Conservation (phyloP, 164 flowering plant genomes). For the Houttuynia cordata region DNA sequence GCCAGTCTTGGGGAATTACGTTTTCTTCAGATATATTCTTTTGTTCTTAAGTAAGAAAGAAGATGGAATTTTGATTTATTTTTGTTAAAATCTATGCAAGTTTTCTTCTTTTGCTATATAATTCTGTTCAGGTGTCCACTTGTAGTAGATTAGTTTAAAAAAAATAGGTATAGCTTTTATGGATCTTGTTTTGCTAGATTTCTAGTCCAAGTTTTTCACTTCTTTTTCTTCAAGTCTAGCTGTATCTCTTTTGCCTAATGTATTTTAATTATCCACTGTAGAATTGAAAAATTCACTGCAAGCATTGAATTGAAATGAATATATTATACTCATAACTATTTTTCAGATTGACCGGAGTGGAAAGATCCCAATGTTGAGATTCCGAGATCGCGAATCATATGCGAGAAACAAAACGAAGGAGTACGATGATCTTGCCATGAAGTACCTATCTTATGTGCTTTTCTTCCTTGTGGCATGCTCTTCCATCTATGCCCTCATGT, state of each 20-base stretch:
- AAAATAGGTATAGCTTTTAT: too few relatives aligned
- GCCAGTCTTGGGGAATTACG: neutral
- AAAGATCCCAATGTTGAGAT: slow-evolving; percentile 70
- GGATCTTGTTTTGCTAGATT: too few relatives aligned
- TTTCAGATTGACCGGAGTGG: slow-evolving; percentile 87
- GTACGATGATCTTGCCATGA: slow-evolving; percentile 97
- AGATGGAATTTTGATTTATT: too few relatives aligned
- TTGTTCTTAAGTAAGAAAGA: too few relatives aligned
- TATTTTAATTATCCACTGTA: neutral
- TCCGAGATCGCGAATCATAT: slow-evolving; percentile 86
- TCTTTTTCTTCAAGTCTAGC: too few relatives aligned
- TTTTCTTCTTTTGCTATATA: too few relatives aligned
- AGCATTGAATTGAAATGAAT: neutral
- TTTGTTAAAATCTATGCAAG: too few relatives aligned
- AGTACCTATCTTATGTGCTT: slow-evolving; percentile 79
- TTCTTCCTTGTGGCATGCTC: slow-evolving; percentile 78
- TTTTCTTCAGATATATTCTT: too few relatives aligned
- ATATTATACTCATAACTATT: too few relatives aligned
- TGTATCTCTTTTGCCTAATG: neutral
- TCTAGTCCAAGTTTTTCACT: too few relatives aligned
- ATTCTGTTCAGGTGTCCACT: too few relatives aligned
- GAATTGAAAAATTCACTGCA: neutral
- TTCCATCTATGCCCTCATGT: slow-evolving; percentile 77
- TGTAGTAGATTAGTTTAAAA: too few relatives aligned
- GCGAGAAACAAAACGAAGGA: slow-evolving; percentile 85